phyloP scores from a whole-genome alignment of 257 asterid species.

The Datura wrightii region DNA sequence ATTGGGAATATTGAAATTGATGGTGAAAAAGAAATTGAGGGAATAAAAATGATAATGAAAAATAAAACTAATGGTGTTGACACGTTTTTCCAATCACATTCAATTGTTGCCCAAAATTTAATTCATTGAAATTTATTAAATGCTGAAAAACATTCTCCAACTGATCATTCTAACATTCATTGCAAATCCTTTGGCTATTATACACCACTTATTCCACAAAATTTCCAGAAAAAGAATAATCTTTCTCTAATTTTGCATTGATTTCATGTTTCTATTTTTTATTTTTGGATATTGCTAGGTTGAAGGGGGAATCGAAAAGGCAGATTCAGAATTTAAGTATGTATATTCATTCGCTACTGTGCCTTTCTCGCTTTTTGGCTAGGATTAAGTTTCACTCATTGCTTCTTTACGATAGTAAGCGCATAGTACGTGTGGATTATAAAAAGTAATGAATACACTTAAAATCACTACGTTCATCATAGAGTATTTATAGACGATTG shows the following conservation, averaged over 20 bases:
- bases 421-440: background rate
- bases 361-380: constrained; percentile 59
- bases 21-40: constrained; percentile 15
- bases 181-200: background rate
- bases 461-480: too few relatives aligned
- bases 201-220: constrained; percentile 4
- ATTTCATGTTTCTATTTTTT: background rate
- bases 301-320: background rate
- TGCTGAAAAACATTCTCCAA: constrained; percentile 35
- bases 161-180: constrained; percentile 26
- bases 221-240: background rate
- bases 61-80: constrained; percentile 48
- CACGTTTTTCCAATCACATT: constrained; percentile 60
- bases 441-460: too few relatives aligned
- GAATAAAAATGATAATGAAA: constrained; percentile 33
- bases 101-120: constrained; percentile 45
- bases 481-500: background rate
- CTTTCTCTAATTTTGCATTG: background rate
- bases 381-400: constrained; percentile 45
- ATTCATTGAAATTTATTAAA: constrained; percentile 34
- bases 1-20: constrained; percentile 10
- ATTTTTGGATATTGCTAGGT: background rate
- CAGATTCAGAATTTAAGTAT: background rate
- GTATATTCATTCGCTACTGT: background rate
- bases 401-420: background rate